A percentile compares a stretch with the other conserved stretches of the same genome.
Conservation (phyloP, 1,284 basidiomycete genomes). For the Athelia psychrophila region DNA sequence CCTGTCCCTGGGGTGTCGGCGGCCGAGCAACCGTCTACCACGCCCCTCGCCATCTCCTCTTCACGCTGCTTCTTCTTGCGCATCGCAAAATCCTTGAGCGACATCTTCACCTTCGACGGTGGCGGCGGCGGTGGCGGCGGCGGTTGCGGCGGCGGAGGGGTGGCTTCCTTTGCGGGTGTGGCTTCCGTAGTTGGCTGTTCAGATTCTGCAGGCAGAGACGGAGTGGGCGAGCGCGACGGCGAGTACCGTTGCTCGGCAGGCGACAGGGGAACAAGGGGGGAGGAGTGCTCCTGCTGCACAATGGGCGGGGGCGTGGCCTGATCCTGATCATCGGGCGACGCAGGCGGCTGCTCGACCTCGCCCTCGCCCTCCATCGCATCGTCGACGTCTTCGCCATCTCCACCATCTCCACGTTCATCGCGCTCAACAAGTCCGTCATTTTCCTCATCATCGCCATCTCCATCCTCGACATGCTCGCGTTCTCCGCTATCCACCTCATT, state of each 20-base stretch:
- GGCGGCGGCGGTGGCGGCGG: slow-evolving; percentile 18
- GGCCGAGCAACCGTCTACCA: slow-evolving; percentile 9
- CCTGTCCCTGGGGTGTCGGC: too few species aligned
- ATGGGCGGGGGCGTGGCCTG: not conserved
- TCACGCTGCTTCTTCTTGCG: slow-evolving; percentile 44
- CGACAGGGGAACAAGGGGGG: too few species aligned
- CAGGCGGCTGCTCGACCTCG: not conserved
- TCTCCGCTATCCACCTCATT: not conserved
- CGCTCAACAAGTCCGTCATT: too few species aligned
- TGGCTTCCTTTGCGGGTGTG: not conserved
- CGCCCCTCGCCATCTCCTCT: slow-evolving; percentile 28
- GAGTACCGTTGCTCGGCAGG: too few species aligned
- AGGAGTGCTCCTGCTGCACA: not conserved
- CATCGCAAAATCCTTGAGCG: slow-evolving; percentile 44
- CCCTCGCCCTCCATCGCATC: too few species aligned
- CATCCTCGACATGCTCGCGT: slow-evolving; percentile 19
- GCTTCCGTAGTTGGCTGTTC: too few species aligned
- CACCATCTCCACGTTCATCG: slow-evolving; percentile 20
- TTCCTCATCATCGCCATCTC: not conserved
- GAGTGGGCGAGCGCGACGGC: too few species aligned
- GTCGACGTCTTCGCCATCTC: not conserved
- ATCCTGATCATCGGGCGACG: not conserved
- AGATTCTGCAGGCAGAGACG: too few species aligned
- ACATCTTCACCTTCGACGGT: slow-evolving; percentile 45
- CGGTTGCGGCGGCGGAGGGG: slow-evolving; percentile 13